phyloP scores from a whole-genome alignment of 164 flowering plant species.

The Piper betle region DNA sequence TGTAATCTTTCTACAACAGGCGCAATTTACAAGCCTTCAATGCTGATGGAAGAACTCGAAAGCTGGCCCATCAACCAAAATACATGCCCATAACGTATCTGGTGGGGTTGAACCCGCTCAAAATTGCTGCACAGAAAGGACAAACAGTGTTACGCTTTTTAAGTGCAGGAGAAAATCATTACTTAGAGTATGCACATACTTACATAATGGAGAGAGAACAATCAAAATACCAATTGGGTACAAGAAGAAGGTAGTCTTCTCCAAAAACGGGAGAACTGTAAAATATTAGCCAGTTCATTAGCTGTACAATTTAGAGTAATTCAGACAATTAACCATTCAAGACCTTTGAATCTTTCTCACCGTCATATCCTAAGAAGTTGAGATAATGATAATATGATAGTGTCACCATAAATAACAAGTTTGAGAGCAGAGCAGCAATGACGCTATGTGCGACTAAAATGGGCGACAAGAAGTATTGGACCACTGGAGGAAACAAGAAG shows the following conservation, averaged over 20 bases:
- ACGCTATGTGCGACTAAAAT: slow-evolving; percentile 87
- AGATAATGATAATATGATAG: slow-evolving; percentile 89
- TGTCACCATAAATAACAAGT: slow-evolving; percentile 91
- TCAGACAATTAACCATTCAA: not conserved
- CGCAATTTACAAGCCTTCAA: too few species aligned
- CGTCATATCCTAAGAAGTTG: slow-evolving; percentile 94
- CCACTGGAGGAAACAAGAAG: slow-evolving; percentile 34
- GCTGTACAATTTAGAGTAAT: not conserved
- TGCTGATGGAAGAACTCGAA: too few species aligned
- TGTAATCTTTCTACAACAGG: too few species aligned
- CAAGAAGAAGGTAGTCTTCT: slow-evolving; percentile 85
- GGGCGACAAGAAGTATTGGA: slow-evolving; percentile 89
- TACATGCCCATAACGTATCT: slow-evolving; percentile 79
- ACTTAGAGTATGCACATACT: slow-evolving; percentile 16
- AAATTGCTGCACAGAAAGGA: slow-evolving; percentile 73
- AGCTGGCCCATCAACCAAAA: too few species aligned
- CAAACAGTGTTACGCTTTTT: not conserved
- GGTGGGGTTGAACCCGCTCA: slow-evolving; percentile 94
- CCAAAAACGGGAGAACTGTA: slow-evolving; percentile 88
- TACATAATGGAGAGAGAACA: slow-evolving; percentile 74
- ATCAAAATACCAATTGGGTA: slow-evolving; percentile 85
- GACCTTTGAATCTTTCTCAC: slow-evolving; percentile 27
- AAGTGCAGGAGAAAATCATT: not conserved
- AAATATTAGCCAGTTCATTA: not conserved
- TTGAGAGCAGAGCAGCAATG: slow-evolving; percentile 71